Base-by-base conservation (phyloP, 805 yeast genomes). In the Naumovozyma dairenensis region DNA sequence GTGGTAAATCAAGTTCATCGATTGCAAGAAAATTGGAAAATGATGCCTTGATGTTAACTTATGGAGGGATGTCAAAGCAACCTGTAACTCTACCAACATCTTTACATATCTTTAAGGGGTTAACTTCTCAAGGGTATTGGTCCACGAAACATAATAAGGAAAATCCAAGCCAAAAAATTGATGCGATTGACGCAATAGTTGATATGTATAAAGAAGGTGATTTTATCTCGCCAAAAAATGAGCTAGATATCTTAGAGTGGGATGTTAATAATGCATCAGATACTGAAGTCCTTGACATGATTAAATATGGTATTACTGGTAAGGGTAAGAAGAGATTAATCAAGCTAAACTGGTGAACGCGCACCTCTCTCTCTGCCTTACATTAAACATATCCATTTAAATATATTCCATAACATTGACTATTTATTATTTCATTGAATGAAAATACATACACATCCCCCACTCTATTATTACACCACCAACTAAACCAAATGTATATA, bases 11-110 rank as follows among this genome's bases (percentile, higher is more conserved):
- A 24, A 73, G 85, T 15, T 68, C 94, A 0, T 79, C 79, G 27
- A 67, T 92, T 46, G 89, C 94, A 7, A 70, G 96, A 45, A 89
- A 86, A 55, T 67, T 92, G 36, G 76, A 74, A 25, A 61, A 65
- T 12, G 74, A 82, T 46, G 94, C 92, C 1, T 70, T 77, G 31
- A 63, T 92, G 66, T 73, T 86, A 46, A 85, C 97, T 1, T 92
- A 92, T 53, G 99, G 99, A 21, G 97, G 94, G 25, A 92, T 92
- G 98, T 84, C 96, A 3, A 77, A 79, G 67, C 87, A 84, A 61
- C 98, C 98, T 2, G 93, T 92, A 8, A 71, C 74, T n/a, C 60
- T 92, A 36, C 96, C 97, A 25, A 85, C 96, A 1, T 74, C 94
- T 0, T 63, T 83, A 39, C 83, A 83, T 53, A 87, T 92, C 43